Percentiles rank a stretch among this genome's conserved stretches.
These are phyloP conservation scores for Penicillium malachiteum DNA, from an alignment of 495 filamentous ascomycete genomes.

Conservation along the genomic window DNA sequence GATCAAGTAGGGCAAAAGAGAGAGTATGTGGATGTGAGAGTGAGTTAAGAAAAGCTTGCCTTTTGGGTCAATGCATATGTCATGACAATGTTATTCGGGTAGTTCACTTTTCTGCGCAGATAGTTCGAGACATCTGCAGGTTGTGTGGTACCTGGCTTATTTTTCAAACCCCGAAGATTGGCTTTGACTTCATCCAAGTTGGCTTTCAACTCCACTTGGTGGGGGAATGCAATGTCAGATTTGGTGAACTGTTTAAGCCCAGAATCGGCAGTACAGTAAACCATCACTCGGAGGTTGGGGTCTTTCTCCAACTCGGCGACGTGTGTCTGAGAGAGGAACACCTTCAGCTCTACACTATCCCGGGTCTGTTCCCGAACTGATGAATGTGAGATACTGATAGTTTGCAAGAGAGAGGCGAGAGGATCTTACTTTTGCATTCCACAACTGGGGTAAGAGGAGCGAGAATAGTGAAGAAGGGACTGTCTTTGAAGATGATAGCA, in stretches of 20 bases:
- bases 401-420: not conserved
- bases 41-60: constrained; percentile 42
- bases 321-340: constrained; percentile 51
- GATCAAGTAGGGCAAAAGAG: too few species aligned
- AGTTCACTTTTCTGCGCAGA: constrained; percentile 65
- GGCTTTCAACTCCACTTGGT: constrained; percentile 87
- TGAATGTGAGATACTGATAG: constrained; percentile 25
- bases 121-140: constrained; percentile 85
- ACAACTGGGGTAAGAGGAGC: constrained; percentile 58
- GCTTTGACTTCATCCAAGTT: constrained; percentile 84
- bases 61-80: constrained; percentile 92
- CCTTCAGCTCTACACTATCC: constrained; percentile 49
- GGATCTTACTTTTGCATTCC: constrained; percentile 64
- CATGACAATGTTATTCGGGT: constrained; percentile 74
- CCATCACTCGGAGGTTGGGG: constrained; percentile 62
- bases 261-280: constrained; percentile 71
- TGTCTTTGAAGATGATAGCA: constrained; percentile 62
- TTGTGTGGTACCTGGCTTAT: constrained; percentile 88
- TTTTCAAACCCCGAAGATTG: constrained; percentile 90
- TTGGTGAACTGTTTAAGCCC: constrained; percentile 54
- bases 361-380: constrained; percentile 52
- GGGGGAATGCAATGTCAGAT: constrained; percentile 81
- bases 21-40: too few species aligned
- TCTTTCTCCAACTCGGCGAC: constrained; percentile 54
- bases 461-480: constrained; percentile 71